Evolutionary conservation across 495 filamentous ascomycete genomes (phyloP).

Genomic region (Penicillium goetzii): DNA sequence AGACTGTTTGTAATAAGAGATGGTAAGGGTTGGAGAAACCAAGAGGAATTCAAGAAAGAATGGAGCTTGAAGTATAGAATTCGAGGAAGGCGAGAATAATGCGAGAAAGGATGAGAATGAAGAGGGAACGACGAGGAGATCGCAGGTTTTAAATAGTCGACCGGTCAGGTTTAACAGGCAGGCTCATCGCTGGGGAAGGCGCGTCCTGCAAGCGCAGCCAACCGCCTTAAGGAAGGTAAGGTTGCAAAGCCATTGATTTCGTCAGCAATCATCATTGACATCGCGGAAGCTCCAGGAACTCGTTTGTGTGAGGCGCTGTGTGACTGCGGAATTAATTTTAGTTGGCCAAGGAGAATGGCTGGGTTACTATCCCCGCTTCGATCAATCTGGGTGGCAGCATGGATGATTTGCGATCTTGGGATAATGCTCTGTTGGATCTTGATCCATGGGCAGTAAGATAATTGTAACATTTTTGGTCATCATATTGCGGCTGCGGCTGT

Average conservation of each 20-base stretch:
- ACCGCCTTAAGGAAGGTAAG: too few relatives aligned
- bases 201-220: not conserved
- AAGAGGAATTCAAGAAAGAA: not conserved
- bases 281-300: slow-evolving; percentile 3
- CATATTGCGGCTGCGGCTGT: not conserved
- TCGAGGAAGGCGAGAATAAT: not conserved
- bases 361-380: not conserved
- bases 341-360: not conserved
- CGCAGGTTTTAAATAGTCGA: not conserved
- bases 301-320: slow-evolving; percentile 4
- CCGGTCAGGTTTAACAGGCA: not conserved
- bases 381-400: not conserved
- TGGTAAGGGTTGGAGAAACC: not conserved
- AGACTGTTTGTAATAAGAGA: not conserved
- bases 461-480: not conserved
- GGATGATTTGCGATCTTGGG: not conserved
- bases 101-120: not conserved
- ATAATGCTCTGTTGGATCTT: not conserved
- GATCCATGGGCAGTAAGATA: not conserved
- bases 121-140: not conserved
- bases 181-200: not conserved
- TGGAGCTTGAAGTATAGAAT: not conserved
- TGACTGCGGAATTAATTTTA: slow-evolving; percentile 6
- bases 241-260: not conserved
- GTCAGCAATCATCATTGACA: not conserved